A percentile compares a stretch with the other conserved stretches of the same genome.
Evolutionary conservation across 2,329 filamentous ascomycete genomes (phyloP).

Genomic region (Pochonia chlamydosporia): DNA sequence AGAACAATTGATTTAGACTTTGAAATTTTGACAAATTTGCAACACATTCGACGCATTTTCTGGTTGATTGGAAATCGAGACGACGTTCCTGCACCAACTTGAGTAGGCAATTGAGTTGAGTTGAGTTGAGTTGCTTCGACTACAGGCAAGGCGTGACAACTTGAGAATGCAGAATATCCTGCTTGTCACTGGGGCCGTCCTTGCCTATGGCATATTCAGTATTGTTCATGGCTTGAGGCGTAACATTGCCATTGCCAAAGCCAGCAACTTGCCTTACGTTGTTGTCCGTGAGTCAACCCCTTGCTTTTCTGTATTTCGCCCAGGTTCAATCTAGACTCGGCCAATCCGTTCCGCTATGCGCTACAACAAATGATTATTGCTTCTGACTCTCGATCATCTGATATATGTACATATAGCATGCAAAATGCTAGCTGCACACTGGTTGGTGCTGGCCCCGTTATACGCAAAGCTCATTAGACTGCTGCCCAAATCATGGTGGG

Average conservation of each 20-base stretch:
- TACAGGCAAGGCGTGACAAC: neutral
- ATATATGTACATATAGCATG: slow-evolving; percentile 6
- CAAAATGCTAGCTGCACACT: slow-evolving; percentile 3
- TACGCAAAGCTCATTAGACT: slow-evolving; percentile 50
- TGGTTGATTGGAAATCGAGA: neutral
- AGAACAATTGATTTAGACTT: neutral
- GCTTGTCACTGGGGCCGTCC: slow-evolving; percentile 25
- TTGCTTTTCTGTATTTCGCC: neutral
- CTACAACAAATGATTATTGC: too few relatives aligned
- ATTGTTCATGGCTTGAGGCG: slow-evolving; percentile 27
- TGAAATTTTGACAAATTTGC: neutral
- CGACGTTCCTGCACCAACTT: neutral
- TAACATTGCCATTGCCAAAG: slow-evolving; percentile 45
- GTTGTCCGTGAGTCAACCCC: slow-evolving; percentile 41
- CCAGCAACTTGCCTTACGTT: slow-evolving; percentile 46
- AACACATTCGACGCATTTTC: too few relatives aligned
- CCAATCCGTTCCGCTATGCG: too few relatives aligned
- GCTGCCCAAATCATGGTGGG: slow-evolving; percentile 50
- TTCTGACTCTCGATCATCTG: neutral
- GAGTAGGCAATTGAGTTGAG: too few relatives aligned
- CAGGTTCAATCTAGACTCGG: too few relatives aligned
- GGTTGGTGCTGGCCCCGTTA: slow-evolving; percentile 38
- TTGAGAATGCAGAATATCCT: slow-evolving; percentile 27
- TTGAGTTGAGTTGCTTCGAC: too few relatives aligned
- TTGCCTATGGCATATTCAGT: slow-evolving; percentile 27